Percentiles rank a stretch among this genome's conserved stretches.
Evolutionary conservation across 768 basidiomycete species (phyloP).

Genomic region (Suillus lakei): DNA sequence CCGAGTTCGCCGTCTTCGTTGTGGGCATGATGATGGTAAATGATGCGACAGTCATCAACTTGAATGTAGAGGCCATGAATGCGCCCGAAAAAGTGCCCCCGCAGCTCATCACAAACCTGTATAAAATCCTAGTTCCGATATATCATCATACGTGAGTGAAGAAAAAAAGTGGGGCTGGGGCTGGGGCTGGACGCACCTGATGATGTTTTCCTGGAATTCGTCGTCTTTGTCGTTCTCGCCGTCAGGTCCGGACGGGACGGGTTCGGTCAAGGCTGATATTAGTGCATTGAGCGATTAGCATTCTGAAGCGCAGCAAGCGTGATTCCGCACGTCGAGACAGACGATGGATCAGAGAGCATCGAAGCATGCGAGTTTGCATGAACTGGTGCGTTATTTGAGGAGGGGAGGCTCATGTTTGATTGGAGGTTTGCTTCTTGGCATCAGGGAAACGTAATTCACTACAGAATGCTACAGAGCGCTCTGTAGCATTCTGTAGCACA

Average conservation of each 20-base stretch:
- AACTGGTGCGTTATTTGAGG: conserved; percentile 42
- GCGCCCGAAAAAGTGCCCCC: conserved; percentile 35
- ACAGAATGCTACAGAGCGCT: too few species aligned
- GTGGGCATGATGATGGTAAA: too few species aligned
- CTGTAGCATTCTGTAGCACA: too few species aligned
- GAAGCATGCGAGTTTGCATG: conserved; percentile 77
- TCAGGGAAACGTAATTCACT: too few species aligned
- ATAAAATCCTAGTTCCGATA: conserved; percentile 45
- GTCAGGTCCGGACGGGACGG: conserved; percentile 68
- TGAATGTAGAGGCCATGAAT: too few species aligned
- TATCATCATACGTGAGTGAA: not conserved
- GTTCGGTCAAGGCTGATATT: conserved; percentile 55
- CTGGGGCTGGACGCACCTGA: conserved; percentile 52
- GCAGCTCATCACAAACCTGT: conserved; percentile 54
- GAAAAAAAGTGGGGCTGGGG: not conserved
- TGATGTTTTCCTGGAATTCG: conserved; percentile 69
- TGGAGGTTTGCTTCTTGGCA: conserved; percentile 6
- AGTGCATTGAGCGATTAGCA: conserved; percentile 51
- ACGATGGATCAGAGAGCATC: conserved; percentile 56
- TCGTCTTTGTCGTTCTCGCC: conserved; percentile 68
- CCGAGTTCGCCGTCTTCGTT: too few species aligned
- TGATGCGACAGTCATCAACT: too few species aligned
- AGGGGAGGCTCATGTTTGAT: conserved; percentile 24
- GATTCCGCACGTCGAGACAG: conserved; percentile 53
- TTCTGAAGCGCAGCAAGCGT: conserved; percentile 52